Evolutionary conservation across 1,284 basidiomycete species (phyloP).

Genomic region (Gymnopus androsaceus): DNA sequence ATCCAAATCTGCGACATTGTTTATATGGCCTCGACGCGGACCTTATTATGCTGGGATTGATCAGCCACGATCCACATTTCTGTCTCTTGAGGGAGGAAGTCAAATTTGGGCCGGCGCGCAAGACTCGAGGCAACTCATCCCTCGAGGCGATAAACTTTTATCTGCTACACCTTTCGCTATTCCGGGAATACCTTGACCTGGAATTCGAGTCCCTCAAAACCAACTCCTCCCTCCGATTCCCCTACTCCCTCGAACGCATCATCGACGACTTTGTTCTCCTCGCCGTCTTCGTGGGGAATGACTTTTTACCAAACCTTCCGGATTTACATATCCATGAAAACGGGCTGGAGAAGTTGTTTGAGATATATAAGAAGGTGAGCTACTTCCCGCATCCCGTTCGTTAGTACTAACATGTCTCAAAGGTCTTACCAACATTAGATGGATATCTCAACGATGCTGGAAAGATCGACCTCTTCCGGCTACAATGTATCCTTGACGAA

Average conservation of each 20-base stretch:
- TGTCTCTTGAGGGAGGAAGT: constrained; percentile 97
- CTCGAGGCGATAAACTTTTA: constrained; percentile 91
- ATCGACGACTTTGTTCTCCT: constrained; percentile 98
- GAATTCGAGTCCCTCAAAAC: constrained; percentile 81
- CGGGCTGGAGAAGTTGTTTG: constrained; percentile 89
- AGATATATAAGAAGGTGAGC: constrained; percentile 94
- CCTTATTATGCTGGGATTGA: constrained; percentile 95
- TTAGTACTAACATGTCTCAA: too few species aligned
- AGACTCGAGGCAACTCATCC: constrained; percentile 70
- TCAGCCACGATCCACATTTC: constrained; percentile 99
- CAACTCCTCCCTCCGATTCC: constrained; percentile 54
- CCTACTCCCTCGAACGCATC: constrained; percentile 86
- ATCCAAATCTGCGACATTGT: constrained; percentile 94
- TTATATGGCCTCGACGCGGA: constrained; percentile 98
- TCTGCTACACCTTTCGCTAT: constrained; percentile 89
- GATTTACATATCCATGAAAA: constrained; percentile 98
- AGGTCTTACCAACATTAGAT: constrained; percentile 82
- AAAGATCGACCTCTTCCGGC: constrained; percentile 74
- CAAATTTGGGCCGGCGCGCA: constrained; percentile 88
- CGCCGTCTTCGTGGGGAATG: constrained; percentile 96
- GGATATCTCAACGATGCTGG: constrained; percentile 96
- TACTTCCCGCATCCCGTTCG: too few species aligned
- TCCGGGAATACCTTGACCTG: constrained; percentile 96
- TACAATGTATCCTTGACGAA: constrained; percentile 89
- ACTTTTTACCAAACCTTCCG: constrained; percentile 95